phyloP scores from a whole-genome alignment of 768 basidiomycete genomes.

The Naganishia vaughanmartiniae region DNA sequence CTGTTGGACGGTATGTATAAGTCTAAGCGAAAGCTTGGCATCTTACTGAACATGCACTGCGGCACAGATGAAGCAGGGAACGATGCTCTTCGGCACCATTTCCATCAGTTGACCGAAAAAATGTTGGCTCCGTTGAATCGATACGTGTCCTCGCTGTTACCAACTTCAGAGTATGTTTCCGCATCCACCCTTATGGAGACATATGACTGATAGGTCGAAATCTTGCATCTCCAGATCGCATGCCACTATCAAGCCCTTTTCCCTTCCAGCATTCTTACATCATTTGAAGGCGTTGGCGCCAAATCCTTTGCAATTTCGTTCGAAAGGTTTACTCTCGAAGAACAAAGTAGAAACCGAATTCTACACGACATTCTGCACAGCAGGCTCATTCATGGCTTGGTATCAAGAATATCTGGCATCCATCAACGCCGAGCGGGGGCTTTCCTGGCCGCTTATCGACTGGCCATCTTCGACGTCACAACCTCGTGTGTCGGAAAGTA shows the following conservation, averaged over 20 bases:
- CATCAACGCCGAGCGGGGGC: conserved; percentile 5
- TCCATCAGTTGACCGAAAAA: conserved; percentile 77
- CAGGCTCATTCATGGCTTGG: conserved; percentile 17
- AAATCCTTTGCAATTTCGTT: conserved; percentile 46
- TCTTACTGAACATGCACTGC: neutral
- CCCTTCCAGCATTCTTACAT: conserved; percentile 45
- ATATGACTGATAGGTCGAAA: neutral
- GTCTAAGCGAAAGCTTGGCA: no score
- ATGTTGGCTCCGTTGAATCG: conserved; percentile 85
- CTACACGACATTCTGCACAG: conserved; percentile 48
- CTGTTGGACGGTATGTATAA: conserved; percentile 44
- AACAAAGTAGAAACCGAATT: conserved; percentile 49
- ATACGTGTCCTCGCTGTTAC: conserved; percentile 84
- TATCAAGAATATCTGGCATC: conserved; percentile 10
- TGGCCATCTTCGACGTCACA: neutral
- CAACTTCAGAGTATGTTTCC: conserved; percentile 45
- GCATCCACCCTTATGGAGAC: no score
- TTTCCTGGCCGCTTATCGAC: conserved; percentile 15
- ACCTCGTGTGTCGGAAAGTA: neutral
- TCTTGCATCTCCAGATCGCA: neutral
- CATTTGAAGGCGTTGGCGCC: conserved; percentile 48
- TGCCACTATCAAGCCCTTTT: conserved; percentile 46
- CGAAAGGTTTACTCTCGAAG: conserved; percentile 47
- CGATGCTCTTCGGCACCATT: conserved; percentile 70
- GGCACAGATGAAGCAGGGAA: conserved; percentile 57